Evolutionary conservation across 306 rosid genomes (phyloP), one percentile per base, ranked within the genome.

Genomic region (Hippophae gyantsensis): DNA sequence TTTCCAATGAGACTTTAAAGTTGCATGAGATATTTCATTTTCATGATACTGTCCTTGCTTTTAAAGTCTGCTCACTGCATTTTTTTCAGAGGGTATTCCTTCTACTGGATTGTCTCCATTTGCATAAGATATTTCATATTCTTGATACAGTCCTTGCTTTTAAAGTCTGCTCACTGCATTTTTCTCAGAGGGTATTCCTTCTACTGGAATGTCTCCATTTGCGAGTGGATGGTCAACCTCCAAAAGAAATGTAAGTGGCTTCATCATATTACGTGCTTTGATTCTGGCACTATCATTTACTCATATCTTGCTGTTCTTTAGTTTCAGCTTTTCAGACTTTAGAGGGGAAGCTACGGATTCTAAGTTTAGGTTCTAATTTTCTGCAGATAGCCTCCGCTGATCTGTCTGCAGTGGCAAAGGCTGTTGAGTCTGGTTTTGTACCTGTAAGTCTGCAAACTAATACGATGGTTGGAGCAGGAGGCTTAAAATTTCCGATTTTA

Each of bases 91-190:
- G 86, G 92, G 98, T 52, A 90, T 90, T 64, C 95, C 96, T 76
- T 87, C 98, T 26, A 56, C 81, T 66, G 98, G 95, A 70, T 76
- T 90, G 86, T 87, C 95, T 70, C 96, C 98, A 68, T 84, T 87
- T 80, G 74, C 98, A 32, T 18, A 18, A 50, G 44, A 61, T 25
- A 38, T 42, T 9, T 5, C 56, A 52, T 45, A 14, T n/a, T 13
- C 25, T 14, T 56, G 54, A 52, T 46, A 45, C 62, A 13, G 54
- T 72, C 14, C 61, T 64, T 72, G 13, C 61, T 69, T 51, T 56
- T 65, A 54, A 67, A 57, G 38, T 7, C 11, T 55, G 32, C 49
- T 18, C 38, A 10, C 59, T 50, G 7, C 56, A 18, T 18, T 18
- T 18, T 18, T 18, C 23, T 74, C 84, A 90, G 96, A 83, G 86